Evolutionary conservation across 2,329 filamentous ascomycete genomes (phyloP).

Genomic region (Pyrenophora seminiperda): DNA sequence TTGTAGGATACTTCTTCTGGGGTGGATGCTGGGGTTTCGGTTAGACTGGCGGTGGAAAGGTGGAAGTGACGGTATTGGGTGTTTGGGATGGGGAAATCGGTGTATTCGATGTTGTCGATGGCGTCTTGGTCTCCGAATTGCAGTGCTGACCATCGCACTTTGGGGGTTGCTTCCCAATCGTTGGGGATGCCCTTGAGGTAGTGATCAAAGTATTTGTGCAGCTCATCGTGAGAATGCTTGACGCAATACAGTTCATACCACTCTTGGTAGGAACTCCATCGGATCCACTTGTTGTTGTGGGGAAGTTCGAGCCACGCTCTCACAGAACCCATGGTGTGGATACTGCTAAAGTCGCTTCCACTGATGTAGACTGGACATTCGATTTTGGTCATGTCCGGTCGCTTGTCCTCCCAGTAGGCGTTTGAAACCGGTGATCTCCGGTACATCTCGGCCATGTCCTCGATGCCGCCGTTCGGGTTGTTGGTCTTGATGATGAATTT

Average conservation of each 20-base stretch:
- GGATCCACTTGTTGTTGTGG: slow-evolving; percentile 11
- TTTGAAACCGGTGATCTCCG: slow-evolving; percentile 6
- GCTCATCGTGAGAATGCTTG: slow-evolving; percentile 12
- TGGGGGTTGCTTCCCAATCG: slow-evolving; percentile 56
- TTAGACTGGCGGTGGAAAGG: slow-evolving; percentile 12
- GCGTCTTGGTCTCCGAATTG: slow-evolving; percentile 25
- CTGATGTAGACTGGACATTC: slow-evolving; percentile 18
- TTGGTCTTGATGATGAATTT: slow-evolving; percentile 11
- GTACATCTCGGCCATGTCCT: slow-evolving; percentile 9
- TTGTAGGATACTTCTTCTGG: slow-evolving; percentile 19
- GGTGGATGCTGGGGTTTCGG: not conserved
- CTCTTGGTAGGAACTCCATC: slow-evolving; percentile 17
- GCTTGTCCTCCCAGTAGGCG: slow-evolving; percentile 21
- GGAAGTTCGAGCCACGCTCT: slow-evolving; percentile 8
- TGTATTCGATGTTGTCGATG: slow-evolving; percentile 23
- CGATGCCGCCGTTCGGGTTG: slow-evolving; percentile 3
- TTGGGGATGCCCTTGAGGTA: slow-evolving; percentile 54
- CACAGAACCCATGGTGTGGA: slow-evolving; percentile 22
- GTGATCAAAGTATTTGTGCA: slow-evolving; percentile 52
- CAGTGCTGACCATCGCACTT: slow-evolving; percentile 51
- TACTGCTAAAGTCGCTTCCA: slow-evolving; percentile 14
- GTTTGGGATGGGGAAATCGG: slow-evolving; percentile 22
- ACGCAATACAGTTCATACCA: slow-evolving; percentile 24
- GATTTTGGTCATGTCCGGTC: slow-evolving; percentile 16
- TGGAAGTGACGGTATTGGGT: slow-evolving; percentile 22